Evolutionary conservation across 345 rosid genomes (phyloP), one percentile per base, ranked within the genome.

Genomic region (Arabidopsis arenosa): DNA sequence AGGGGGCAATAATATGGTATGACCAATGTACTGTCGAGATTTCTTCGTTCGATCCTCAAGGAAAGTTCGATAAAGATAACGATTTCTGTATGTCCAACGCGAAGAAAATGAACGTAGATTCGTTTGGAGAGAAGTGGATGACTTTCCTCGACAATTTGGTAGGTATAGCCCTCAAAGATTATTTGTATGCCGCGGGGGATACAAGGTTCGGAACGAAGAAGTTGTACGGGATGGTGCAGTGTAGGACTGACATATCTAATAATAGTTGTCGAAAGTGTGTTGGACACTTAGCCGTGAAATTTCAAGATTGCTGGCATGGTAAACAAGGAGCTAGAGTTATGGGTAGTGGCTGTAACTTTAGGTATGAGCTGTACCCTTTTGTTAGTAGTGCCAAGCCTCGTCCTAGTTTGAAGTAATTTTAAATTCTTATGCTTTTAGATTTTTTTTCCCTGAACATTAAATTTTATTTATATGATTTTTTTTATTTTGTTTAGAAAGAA

Each of bases 11-110:
- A 45, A 71, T 87, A 18, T 82, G 83, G 82, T 84, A 85, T 32
- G 88, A 87, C 7, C 18, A 82, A 32, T 89, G 93, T 58, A 62
- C 83, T 36, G 26, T 89, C 68, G 85, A 85, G 77, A 84, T 83
- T 68, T 77, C 85, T 0, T 52, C 28, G 30, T 3, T 28, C 1
- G 4, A 80, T 5, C 84, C 85, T 76, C 63, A 80, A 0, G 83
- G 85, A 4, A 49, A 70, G 48, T 79, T 86, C 8, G 86, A 88
- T 32, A 35, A 68, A 8, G 1, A 21, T 9, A 72, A 63, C 77
- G 66, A 9, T 39, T 74, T 84, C 67, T 75, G 48, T 64, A 37
- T 68, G 81, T 72, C 30, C 30, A 51, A 21, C 13, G 2, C 5
- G 12, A 51, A 51, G 55, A 48, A 15, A 3, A 9, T 48, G 10